Percentiles rank a stretch among this genome's conserved stretches.
These are phyloP conservation scores for Globisporangium apiculatum DNA, from an alignment of 352 stramenopile species.

Conservation along the genomic window DNA sequence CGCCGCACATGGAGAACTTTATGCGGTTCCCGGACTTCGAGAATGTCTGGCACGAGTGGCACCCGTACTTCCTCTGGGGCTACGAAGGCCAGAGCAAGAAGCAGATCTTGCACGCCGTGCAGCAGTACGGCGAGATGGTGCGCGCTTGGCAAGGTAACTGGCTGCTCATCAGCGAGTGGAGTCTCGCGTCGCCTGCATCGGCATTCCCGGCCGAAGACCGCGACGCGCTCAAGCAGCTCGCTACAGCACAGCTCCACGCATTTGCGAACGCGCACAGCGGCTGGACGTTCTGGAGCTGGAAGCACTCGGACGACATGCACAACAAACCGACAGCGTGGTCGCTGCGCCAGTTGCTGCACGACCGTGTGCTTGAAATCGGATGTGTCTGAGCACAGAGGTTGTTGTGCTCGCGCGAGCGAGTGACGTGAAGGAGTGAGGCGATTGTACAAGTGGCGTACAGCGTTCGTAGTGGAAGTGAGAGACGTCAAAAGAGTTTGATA, in stretches of 20 bases:
- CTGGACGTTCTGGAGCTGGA: conserved; percentile 87
- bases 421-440: too few species aligned
- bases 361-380: conserved; percentile 35
- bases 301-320: conserved; percentile 61
- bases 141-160: conserved; percentile 57
- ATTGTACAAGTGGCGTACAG: too few species aligned
- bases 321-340: conserved; percentile 54
- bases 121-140: conserved; percentile 48
- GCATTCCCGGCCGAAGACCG: conserved; percentile 51
- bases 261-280: conserved; percentile 58
- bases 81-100: conserved; percentile 47
- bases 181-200: conserved; percentile 45
- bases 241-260: conserved; percentile 42
- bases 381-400: too few species aligned
- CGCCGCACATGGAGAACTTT: conserved; percentile 29
- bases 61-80: conserved; percentile 62
- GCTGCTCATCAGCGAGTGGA: conserved; percentile 84
- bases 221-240: conserved; percentile 38
- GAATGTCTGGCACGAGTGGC: conserved; percentile 45
- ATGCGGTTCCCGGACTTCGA: conserved; percentile 28
- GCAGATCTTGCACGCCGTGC: conserved; percentile 51
- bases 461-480: too few species aligned
- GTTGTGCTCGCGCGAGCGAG: too few species aligned
- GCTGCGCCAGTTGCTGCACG: conserved; percentile 66
- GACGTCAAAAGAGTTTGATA: too few species aligned